Evolutionary conservation across 2,329 filamentous ascomycete species (phyloP).

Genomic region (Lasiodiplodia theobromae): DNA sequence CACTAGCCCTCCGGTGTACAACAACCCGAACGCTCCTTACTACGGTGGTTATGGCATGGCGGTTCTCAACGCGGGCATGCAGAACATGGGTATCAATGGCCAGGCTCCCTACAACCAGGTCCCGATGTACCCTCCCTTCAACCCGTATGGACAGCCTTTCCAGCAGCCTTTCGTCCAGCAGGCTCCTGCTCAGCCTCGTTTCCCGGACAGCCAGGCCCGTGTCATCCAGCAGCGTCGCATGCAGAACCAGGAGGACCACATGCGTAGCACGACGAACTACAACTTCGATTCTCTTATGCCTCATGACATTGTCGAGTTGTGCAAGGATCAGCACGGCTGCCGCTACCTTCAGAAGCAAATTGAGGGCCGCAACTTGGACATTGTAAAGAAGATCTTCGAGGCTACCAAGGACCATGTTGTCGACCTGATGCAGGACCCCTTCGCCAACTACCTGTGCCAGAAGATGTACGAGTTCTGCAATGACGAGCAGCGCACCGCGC

Average conservation of each 20-base stretch:
- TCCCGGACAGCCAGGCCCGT: conserved; percentile 77
- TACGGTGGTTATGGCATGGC: conserved; percentile 63
- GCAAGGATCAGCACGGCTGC: conserved; percentile 98
- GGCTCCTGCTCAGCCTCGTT: conserved; percentile 52
- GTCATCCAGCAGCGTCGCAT: conserved; percentile 78
- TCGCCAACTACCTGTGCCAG: conserved; percentile 99
- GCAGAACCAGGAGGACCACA: conserved; percentile 73
- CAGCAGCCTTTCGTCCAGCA: conserved; percentile 41
- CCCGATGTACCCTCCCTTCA: conserved; percentile 34
- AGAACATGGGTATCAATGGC: conserved; percentile 61
- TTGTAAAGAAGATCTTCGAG: conserved; percentile 90
- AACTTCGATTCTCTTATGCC: conserved; percentile 80
- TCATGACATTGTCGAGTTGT: conserved; percentile 86
- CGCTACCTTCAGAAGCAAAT: conserved; percentile 97
- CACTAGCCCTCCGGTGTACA: conserved; percentile 6
- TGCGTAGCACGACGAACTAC: conserved; percentile 68
- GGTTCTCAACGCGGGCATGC: conserved; percentile 73
- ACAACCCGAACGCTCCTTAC: conserved; percentile 41
- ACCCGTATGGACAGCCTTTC: conserved; percentile 31
- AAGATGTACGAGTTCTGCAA: conserved; percentile 96
- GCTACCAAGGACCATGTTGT: conserved; percentile 94
- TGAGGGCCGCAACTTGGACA: conserved; percentile 82
- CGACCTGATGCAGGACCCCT: conserved; percentile 94
- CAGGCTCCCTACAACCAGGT: conserved; percentile 35
- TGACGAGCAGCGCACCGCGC: conserved; percentile 89